phyloP scores from a whole-genome alignment of 768 basidiomycete genomes.

The Pleurotus salmoneostramineus region DNA sequence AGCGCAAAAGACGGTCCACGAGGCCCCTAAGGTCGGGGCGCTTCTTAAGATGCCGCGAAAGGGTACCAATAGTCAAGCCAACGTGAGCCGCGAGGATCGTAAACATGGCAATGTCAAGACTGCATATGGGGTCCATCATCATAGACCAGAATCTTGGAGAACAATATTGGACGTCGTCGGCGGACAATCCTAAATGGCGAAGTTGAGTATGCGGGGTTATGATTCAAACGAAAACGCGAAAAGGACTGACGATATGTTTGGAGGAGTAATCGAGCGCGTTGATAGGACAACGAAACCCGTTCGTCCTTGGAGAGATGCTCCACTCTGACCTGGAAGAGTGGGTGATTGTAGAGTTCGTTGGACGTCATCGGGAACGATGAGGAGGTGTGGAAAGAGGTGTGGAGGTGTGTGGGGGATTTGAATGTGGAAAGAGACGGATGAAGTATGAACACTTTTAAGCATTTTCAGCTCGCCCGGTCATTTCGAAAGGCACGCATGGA shows the following conservation, averaged over 20 bases:
- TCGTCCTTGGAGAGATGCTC: slow-evolving; percentile 44
- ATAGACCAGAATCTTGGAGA: slow-evolving; percentile 48
- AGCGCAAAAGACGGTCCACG: slow-evolving; percentile 44
- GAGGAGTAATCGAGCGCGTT: slow-evolving; percentile 44
- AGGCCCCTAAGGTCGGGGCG: slow-evolving; percentile 48
- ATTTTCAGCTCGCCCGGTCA: not conserved
- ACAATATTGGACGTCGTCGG: slow-evolving; percentile 43
- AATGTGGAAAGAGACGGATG: not conserved
- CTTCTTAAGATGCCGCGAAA: slow-evolving; percentile 42
- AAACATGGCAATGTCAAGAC: slow-evolving; percentile 48
- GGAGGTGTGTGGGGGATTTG: not conserved
- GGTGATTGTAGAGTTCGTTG: slow-evolving; percentile 36
- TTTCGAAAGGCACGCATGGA: slow-evolving; percentile 7
- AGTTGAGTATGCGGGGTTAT: slow-evolving; percentile 9
- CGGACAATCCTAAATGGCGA: slow-evolving; percentile 32
- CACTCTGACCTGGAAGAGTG: slow-evolving; percentile 39
- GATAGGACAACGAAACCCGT: slow-evolving; percentile 44
- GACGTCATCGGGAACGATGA: slow-evolving; percentile 20
- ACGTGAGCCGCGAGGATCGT: slow-evolving; percentile 50
- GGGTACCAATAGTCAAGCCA: slow-evolving; percentile 50
- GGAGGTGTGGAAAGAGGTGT: not conserved
- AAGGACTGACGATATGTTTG: slow-evolving; percentile 40
- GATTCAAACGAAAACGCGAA: not conserved
- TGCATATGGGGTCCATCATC: slow-evolving; percentile 49
- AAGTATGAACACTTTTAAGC: slow-evolving; percentile 4